phyloP scores from a whole-genome alignment of 208 protist species.

The Leptomonas seymouri region DNA sequence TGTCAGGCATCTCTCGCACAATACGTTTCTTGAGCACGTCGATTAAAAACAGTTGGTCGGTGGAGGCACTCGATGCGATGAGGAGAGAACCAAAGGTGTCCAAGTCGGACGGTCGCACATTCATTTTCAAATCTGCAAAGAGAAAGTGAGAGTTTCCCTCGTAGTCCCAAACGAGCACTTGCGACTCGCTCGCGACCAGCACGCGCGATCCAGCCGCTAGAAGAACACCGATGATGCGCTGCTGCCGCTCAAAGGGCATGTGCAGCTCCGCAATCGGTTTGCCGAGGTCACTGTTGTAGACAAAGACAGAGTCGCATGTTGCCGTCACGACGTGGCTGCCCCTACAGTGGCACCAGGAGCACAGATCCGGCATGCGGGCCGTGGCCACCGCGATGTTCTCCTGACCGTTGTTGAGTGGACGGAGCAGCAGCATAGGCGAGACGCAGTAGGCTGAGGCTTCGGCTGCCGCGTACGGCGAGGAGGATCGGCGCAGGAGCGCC shows the following conservation, averaged over 20 bases:
- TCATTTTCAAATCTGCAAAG: constrained; percentile 48
- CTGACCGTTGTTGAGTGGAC: constrained; percentile 58
- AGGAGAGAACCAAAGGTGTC: constrained; percentile 60
- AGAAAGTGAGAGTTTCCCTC: constrained; percentile 52
- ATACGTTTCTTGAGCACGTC: constrained; percentile 72
- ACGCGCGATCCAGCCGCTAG: constrained; percentile 66
- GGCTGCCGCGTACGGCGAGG: constrained; percentile 46
- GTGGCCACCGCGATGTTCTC: constrained; percentile 53
- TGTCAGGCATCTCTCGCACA: constrained; percentile 46
- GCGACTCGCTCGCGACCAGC: constrained; percentile 57
- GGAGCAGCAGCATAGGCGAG: constrained; percentile 62
- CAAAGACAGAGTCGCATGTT: constrained; percentile 53
- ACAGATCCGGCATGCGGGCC: constrained; percentile 26
- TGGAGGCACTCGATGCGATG: constrained; percentile 41
- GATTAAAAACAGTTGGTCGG: constrained; percentile 50
- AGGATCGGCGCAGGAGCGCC: constrained; percentile 49
- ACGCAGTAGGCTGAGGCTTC: constrained; percentile 26
- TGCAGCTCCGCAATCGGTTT: constrained; percentile 42
- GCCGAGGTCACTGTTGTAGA: constrained; percentile 52
- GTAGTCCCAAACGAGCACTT: constrained; percentile 82
- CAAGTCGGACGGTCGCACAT: constrained; percentile 32
- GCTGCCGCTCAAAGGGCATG: constrained; percentile 68
- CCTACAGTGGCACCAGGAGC: constrained; percentile 43
- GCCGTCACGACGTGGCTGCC: constrained; percentile 61
- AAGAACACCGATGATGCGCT: constrained; percentile 58